These are phyloP conservation scores for Clavulina sp. DNA, from an alignment of 768 basidiomycete species.

Conservation along the genomic window DNA sequence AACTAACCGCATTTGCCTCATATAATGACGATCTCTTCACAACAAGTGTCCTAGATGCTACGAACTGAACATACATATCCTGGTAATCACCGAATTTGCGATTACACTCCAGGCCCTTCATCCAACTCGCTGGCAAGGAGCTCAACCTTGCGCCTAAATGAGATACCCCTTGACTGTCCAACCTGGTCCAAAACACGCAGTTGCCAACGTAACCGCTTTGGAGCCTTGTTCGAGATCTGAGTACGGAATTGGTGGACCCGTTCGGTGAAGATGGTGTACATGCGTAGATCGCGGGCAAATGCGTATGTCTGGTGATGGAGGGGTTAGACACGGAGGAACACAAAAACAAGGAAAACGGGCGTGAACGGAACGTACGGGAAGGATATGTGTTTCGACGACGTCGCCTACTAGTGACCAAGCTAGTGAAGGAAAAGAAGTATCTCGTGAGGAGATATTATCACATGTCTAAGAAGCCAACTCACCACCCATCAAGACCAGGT, in stretches of 20 bases:
- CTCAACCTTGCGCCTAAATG: constrained; percentile 55
- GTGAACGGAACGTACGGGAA: constrained; percentile 41
- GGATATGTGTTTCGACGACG: constrained; percentile 41
- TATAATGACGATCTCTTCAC: no score
- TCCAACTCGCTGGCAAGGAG: constrained; percentile 45
- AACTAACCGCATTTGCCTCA: no score
- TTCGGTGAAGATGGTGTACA: constrained; percentile 49
- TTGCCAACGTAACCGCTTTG: constrained; percentile 47
- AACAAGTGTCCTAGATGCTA: no score
- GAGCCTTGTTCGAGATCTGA: constrained; percentile 25
- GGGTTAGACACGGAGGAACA: constrained; percentile 1
- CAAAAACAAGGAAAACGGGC: not conserved
- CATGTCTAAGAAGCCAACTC: no score
- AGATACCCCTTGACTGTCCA: constrained; percentile 39
- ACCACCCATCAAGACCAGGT: constrained; percentile 55
- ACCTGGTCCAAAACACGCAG: constrained; percentile 41
- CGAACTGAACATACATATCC: no score
- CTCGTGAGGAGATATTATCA: not conserved
- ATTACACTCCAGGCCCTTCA: constrained; percentile 10
- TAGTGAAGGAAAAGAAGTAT: not conserved
- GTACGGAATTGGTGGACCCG: constrained; percentile 22
- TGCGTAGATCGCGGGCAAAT: constrained; percentile 85
- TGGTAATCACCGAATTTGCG: no score
- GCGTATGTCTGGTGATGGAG: constrained; percentile 48
- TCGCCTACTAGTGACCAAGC: constrained; percentile 56